Evolutionary conservation across 345 rosid genomes (phyloP).

Genomic region (Abelmoschus esculentus): DNA sequence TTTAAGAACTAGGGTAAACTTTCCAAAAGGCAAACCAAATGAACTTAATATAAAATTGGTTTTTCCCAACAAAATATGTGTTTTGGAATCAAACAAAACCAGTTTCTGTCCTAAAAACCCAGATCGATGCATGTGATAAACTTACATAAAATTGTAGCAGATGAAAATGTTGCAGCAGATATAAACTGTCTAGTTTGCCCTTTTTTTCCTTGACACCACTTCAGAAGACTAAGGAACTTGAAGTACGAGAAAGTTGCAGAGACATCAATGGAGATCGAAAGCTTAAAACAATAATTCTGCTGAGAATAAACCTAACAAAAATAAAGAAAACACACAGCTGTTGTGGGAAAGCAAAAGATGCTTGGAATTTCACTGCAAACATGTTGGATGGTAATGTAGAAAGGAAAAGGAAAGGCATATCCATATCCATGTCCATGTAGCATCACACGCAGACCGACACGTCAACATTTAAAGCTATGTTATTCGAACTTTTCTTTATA

Average conservation of each 20-base stretch:
- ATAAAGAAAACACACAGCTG: slow-evolving; percentile 1
- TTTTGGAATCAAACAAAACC: neutral
- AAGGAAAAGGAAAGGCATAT: slow-evolving; percentile 30
- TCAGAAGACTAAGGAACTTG: neutral
- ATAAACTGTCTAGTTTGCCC: neutral
- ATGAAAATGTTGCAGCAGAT: slow-evolving; percentile 11
- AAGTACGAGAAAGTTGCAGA: slow-evolving; percentile 15
- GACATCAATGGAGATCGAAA: neutral
- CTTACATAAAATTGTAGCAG: slow-evolving; percentile 22
- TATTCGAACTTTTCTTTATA: neutral
- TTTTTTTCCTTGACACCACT: slow-evolving; percentile 3
- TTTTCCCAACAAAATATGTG: neutral
- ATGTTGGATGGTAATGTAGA: slow-evolving; percentile 16
- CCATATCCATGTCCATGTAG: slow-evolving; percentile 20
- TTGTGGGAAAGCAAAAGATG: slow-evolving; percentile 18
- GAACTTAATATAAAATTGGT: too few species aligned
- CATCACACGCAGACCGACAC: neutral
- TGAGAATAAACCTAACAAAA: slow-evolving; percentile 2
- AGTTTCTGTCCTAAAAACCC: neutral
- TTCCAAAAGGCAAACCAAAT: neutral
- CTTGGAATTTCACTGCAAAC: slow-evolving; percentile 18
- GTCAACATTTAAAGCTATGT: too few species aligned
- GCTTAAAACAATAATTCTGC: slow-evolving; percentile 5
- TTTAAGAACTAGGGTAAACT: neutral
- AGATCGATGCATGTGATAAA: neutral